These are phyloP conservation scores for Dictyostelium intermedium DNA, from an alignment of 78 protist genomes.

Conservation along the genomic window DNA sequence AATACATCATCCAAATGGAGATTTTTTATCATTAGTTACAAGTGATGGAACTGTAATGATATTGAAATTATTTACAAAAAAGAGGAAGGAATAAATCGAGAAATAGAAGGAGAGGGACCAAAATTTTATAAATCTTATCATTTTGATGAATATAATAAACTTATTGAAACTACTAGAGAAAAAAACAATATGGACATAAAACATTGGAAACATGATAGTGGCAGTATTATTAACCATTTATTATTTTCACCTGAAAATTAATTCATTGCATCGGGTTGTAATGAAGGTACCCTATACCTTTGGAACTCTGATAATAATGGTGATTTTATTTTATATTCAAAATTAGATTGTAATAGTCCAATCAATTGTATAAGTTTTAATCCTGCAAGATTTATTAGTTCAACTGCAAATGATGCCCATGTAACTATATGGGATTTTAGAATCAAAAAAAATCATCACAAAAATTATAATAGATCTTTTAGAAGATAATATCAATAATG, in stretches of 20 bases:
- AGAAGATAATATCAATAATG: not conserved
- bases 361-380: not conserved
- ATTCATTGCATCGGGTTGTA: not conserved
- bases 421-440: not conserved
- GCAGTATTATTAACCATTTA: not conserved
- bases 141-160: not conserved
- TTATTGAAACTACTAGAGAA: too few relatives aligned
- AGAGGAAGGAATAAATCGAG: not conserved
- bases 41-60: not conserved
- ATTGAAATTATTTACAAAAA: not conserved
- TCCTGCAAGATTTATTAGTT: not conserved
- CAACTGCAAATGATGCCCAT: not conserved
- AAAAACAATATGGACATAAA: not conserved
- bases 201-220: not conserved
- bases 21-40: not conserved
- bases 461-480: not conserved
- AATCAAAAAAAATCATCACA: not conserved
- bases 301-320: not conserved
- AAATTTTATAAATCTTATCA: not conserved
- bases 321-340: not conserved
- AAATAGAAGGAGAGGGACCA: not conserved
- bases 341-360: not conserved
- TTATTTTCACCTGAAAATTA: not conserved
- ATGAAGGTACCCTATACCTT: not conserved
- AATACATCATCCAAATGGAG: not conserved